Evolutionary conservation across 371 early-diverging fungal species (phyloP).

Genomic region (Chytridiales sp.): DNA sequence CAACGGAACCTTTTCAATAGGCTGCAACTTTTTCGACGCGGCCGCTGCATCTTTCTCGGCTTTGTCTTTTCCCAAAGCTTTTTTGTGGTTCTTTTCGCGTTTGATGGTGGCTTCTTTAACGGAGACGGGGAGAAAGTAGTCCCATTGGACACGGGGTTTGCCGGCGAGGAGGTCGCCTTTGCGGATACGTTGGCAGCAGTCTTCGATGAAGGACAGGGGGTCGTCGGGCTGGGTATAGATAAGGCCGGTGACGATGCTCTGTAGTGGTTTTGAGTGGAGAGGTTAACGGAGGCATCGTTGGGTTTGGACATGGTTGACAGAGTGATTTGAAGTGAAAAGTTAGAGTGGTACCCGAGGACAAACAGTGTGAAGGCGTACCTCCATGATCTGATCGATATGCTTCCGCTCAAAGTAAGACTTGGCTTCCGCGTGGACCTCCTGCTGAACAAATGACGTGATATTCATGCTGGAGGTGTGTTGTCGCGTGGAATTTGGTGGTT

Average conservation of each 20-base stretch:
- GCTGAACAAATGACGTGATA: constrained; percentile 7
- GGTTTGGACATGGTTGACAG: neutral
- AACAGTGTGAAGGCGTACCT: constrained; percentile 21
- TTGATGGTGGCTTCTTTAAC: constrained; percentile 16
- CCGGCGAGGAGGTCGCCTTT: constrained; percentile 25
- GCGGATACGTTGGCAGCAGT: constrained; percentile 37
- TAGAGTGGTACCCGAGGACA: no score
- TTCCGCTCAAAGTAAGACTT: constrained; percentile 38
- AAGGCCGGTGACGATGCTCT: constrained; percentile 44
- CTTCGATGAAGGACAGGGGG: constrained; percentile 45
- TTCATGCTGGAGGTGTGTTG: constrained; percentile 6
- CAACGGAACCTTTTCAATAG: constrained; percentile 1
- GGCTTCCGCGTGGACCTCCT: constrained; percentile 27
- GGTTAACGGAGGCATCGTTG: neutral
- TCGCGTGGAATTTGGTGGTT: no score
- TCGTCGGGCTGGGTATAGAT: constrained; percentile 39
- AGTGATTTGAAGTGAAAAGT: neutral
- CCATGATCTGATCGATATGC: constrained; percentile 37
- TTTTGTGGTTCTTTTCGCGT: constrained; percentile 13
- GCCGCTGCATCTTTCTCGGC: constrained; percentile 1
- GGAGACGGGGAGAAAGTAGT: constrained; percentile 34
- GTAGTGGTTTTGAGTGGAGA: neutral
- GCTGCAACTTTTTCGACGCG: neutral
- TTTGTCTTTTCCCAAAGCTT: constrained; percentile 13
- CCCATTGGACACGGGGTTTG: constrained; percentile 36